Evolutionary conservation across 1,139 yeast species (phyloP).

Genomic region (Taphrina wiesneri): DNA sequence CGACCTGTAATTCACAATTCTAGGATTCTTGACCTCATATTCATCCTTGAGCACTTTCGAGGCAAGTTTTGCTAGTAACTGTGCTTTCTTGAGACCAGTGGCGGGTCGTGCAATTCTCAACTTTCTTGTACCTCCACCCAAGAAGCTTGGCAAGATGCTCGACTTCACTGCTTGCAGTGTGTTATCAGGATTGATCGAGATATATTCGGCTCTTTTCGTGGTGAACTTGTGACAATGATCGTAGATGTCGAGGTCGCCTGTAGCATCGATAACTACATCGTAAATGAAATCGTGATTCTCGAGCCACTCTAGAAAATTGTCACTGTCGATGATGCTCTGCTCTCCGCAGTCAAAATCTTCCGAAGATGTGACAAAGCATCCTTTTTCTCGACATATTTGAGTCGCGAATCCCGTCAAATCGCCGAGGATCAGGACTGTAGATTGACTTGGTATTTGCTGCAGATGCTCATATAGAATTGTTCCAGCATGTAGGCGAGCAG

Average conservation of each 20-base stretch:
- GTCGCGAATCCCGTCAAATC: slow-evolving; percentile 32
- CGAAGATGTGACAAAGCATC: slow-evolving; percentile 27
- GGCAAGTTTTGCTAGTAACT: slow-evolving; percentile 9
- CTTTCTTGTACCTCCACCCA: slow-evolving; percentile 29
- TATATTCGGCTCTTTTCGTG: slow-evolving; percentile 14
- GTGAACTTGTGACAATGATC: slow-evolving; percentile 26
- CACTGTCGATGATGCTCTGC: slow-evolving; percentile 26
- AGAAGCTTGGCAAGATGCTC: slow-evolving; percentile 18
- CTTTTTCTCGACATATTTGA: slow-evolving; percentile 22
- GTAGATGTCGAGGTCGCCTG: slow-evolving; percentile 28
- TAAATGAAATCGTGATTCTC: slow-evolving; percentile 6
- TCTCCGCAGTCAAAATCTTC: slow-evolving; percentile 27
- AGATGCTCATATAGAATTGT: slow-evolving; percentile 6
- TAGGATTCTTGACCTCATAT: slow-evolving; percentile 11
- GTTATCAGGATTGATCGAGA: slow-evolving; percentile 19
- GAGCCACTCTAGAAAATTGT: slow-evolving; percentile 29
- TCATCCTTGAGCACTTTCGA: neutral
- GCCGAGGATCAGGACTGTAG: slow-evolving; percentile 13
- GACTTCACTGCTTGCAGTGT: slow-evolving; percentile 14
- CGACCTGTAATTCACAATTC: slow-evolving; percentile 13
- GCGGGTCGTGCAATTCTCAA: slow-evolving; percentile 7
- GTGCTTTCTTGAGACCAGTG: slow-evolving; percentile 1
- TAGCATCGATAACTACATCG: slow-evolving; percentile 22
- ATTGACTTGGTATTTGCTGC: neutral
- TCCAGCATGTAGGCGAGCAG: slow-evolving; percentile 27